Conservation (phyloP, 495 filamentous ascomycete genomes). For the Trichoderma reesei region DNA sequence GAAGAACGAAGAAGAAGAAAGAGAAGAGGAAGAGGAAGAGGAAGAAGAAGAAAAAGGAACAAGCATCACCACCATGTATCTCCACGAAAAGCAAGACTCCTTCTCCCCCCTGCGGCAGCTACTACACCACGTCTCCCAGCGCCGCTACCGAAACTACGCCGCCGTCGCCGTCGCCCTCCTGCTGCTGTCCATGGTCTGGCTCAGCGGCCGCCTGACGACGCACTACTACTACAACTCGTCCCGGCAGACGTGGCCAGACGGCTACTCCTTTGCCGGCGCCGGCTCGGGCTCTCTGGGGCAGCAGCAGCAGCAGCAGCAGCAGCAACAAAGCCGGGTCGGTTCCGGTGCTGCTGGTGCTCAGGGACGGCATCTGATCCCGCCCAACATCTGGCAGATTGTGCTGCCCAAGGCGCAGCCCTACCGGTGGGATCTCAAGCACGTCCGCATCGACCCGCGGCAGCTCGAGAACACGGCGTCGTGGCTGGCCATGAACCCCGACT, state of each 20-base stretch:
- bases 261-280: background rate
- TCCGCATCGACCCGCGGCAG: background rate
- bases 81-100: background rate
- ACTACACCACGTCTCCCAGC: background rate
- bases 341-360: too few species aligned
- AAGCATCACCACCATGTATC: background rate
- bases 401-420: conserved; percentile 11
- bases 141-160: background rate
- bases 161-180: background rate
- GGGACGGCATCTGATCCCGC: conserved; percentile 11
- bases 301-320: background rate
- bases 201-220: background rate
- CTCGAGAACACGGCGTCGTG: conserved; percentile 13
- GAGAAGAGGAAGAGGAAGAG: background rate
- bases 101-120: background rate
- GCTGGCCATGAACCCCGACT: conserved; percentile 16
- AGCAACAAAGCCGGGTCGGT: too few species aligned
- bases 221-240: too few species aligned
- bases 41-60: too few species aligned
- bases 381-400: conserved; percentile 17
- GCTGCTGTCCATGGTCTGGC: conserved; percentile 1
- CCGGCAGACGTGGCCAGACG: background rate
- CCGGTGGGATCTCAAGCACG: background rate
- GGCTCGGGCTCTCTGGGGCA: background rate
- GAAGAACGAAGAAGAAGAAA: background rate